Conservation (phyloP, 2,329 filamentous ascomycete genomes). For the Diaporthe sp. region DNA sequence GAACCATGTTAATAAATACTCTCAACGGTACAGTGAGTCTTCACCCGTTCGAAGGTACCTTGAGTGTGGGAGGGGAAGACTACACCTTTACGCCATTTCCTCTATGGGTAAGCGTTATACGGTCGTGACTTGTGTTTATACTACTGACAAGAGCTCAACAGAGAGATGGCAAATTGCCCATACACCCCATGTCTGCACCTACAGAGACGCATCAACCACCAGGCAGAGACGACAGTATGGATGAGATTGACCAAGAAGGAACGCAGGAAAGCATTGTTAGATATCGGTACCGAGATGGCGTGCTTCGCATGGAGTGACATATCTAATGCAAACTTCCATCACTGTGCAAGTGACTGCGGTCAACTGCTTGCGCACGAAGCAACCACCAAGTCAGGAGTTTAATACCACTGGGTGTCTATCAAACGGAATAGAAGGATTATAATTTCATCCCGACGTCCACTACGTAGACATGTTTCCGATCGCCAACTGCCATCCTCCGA, state of each 20-base stretch:
- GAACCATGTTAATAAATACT: neutral
- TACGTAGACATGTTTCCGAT: too few species aligned
- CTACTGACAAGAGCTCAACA: neutral
- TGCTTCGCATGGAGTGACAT: neutral
- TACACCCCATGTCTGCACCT: neutral
- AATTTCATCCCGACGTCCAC: too few species aligned
- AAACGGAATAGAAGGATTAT: too few species aligned
- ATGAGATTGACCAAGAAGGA: neutral
- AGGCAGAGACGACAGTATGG: neutral
- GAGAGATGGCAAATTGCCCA: neutral
- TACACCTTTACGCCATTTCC: slow-evolving; percentile 2
- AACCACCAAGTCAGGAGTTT: neutral
- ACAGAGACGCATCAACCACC: neutral
- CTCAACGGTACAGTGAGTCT: neutral
- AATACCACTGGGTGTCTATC: too few species aligned
- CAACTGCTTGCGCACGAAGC: neutral
- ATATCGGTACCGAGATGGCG: neutral
- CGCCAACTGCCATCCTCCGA: too few species aligned
- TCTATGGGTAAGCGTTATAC: neutral
- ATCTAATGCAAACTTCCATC: neutral
- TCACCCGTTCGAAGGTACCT: neutral
- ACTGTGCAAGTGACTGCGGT: neutral
- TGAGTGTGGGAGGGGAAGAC: neutral
- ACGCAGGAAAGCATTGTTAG: neutral
- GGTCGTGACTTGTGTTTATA: neutral